Evolutionary conservation across 2,329 filamentous ascomycete species (phyloP).

Genomic region (Metarhizium anisopliae): DNA sequence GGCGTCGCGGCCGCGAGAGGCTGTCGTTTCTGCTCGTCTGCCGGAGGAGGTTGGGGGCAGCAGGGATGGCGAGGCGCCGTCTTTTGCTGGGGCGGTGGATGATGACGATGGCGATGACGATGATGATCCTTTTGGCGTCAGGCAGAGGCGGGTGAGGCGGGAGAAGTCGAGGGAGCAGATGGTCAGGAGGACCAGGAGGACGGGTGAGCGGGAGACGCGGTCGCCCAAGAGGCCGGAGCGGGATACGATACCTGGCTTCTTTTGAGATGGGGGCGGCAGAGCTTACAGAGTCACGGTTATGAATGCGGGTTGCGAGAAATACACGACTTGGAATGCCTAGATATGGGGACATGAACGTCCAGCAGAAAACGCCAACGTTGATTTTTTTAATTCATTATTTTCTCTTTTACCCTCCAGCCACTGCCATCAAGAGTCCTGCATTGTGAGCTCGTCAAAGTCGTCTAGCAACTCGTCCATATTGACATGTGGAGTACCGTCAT

Average conservation of each 20-base stretch:
- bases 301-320: not conserved
- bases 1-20: no score
- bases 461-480: slow-evolving; percentile 78
- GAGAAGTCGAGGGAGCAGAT: slow-evolving; percentile 21
- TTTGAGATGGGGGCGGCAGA: slow-evolving; percentile 14
- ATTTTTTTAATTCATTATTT: not conserved
- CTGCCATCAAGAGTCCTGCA: slow-evolving; percentile 17
- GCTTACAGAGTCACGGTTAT: not conserved
- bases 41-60: no score
- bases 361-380: not conserved
- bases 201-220: slow-evolving; percentile 7
- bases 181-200: slow-evolving; percentile 11
- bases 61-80: no score
- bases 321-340: not conserved
- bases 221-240: slow-evolving; percentile 11
- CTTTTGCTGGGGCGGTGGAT: not conserved
- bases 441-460: slow-evolving; percentile 78
- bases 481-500: slow-evolving; percentile 60
- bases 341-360: not conserved
- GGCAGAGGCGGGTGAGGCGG: slow-evolving; percentile 19
- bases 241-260: slow-evolving; percentile 28
- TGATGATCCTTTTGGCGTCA: slow-evolving; percentile 27
- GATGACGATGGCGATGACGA: slow-evolving; percentile 5
- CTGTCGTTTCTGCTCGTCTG: no score
- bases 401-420: not conserved